These are phyloP conservation scores for Umbilicaria muhlenbergii DNA, from an alignment of 495 filamentous ascomycete genomes.

Conservation along the genomic window DNA sequence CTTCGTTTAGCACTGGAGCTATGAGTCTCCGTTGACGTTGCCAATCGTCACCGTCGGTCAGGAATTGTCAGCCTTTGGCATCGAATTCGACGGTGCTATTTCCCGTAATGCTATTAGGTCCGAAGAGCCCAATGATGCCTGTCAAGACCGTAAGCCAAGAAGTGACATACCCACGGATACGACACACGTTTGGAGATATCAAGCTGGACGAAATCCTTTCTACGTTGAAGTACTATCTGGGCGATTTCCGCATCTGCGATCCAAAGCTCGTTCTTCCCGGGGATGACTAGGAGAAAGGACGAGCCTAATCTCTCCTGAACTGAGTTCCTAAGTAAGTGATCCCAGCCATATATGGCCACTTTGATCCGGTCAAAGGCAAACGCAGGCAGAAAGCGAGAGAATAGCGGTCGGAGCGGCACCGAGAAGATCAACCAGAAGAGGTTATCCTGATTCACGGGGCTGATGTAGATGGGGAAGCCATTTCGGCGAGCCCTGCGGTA, in stretches of 20 bases:
- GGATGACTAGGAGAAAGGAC: constrained; percentile 26
- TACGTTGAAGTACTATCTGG: constrained; percentile 19
- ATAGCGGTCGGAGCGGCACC: constrained; percentile 4
- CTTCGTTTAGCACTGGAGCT: constrained; percentile 24
- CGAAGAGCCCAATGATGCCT: constrained; percentile 12
- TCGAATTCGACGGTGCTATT: neutral
- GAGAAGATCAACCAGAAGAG: constrained; percentile 10
- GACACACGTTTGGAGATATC: constrained; percentile 18
- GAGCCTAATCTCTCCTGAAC: constrained; percentile 26
- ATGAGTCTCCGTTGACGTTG: constrained; percentile 25
- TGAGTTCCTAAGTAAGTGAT: constrained; percentile 6
- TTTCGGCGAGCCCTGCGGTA: constrained; percentile 41
- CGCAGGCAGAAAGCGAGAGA: constrained; percentile 10
- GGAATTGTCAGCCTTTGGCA: neutral
- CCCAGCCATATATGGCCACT: constrained; percentile 11
- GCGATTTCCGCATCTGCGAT: constrained; percentile 25
- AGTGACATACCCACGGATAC: too few species aligned
- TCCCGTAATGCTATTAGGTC: constrained; percentile 21
- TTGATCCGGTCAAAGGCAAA: constrained; percentile 18
- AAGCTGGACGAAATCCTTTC: constrained; percentile 28
- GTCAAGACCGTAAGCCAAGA: too few species aligned
- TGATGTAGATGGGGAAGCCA: constrained; percentile 43
- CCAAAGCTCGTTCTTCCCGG: constrained; percentile 23
- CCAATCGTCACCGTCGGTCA: constrained; percentile 19
- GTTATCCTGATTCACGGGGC: constrained; percentile 25